phyloP scores from a whole-genome alignment of 1,284 basidiomycete genomes.

The Austroboletus novae-zelandiae region DNA sequence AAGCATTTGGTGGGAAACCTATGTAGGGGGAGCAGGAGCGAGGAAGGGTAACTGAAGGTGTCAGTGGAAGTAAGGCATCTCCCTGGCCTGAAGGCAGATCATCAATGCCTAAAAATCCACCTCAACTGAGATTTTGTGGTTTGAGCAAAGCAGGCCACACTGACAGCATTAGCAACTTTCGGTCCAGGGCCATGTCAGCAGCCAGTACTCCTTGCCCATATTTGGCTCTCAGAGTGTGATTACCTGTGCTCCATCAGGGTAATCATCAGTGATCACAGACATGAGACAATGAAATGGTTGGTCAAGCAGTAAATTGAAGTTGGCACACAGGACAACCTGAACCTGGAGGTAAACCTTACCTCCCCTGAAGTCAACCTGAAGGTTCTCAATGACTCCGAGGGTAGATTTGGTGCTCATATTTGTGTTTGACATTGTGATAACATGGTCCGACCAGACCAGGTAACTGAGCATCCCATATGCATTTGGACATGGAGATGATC shows the following conservation, averaged over 20 bases:
- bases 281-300: conserved; percentile 1
- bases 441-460: not conserved
- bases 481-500: not conserved
- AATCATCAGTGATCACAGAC: not conserved
- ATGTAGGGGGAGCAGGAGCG: no score
- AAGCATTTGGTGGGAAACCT: no score
- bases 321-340: not conserved
- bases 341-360: not conserved
- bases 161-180: no score
- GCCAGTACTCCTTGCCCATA: no score
- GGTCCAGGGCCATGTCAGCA: no score
- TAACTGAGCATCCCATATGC: not conserved
- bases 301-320: conserved; percentile 1
- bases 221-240: not conserved
- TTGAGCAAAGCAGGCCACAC: no score
- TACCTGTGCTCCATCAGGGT: not conserved
- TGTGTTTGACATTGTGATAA: not conserved
- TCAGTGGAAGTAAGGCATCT: not conserved
- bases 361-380: not conserved
- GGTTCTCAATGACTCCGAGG: not conserved
- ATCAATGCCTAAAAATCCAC: conserved; percentile 9
- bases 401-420: not conserved
- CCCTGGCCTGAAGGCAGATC: not conserved
- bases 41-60: no score
- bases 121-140: no score